Evolutionary conservation across 805 yeast species (phyloP).

Genomic region (Barnettozyma siamensis): DNA sequence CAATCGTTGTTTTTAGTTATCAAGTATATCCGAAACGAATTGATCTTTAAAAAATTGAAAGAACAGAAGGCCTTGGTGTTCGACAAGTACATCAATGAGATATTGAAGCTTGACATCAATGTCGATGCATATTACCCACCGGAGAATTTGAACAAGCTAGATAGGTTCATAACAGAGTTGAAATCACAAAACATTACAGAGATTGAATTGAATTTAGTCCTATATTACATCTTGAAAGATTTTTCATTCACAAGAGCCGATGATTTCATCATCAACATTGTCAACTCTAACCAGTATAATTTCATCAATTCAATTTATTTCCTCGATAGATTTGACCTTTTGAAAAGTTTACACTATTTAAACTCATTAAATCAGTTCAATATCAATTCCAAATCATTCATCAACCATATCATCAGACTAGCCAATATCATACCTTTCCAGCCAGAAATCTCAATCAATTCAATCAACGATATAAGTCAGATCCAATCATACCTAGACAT

Average conservation of each 20-base stretch:
- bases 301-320: constrained; percentile 21
- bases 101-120: constrained; percentile 11
- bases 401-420: constrained; percentile 17
- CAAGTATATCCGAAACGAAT: constrained; percentile 19
- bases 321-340: constrained; percentile 23
- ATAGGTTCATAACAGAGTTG: constrained; percentile 11
- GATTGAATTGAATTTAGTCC: constrained; percentile 11
- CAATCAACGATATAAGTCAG: constrained; percentile 7
- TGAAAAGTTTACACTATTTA: constrained; percentile 12
- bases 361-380: constrained; percentile 9
- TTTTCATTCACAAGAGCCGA: constrained; percentile 18
- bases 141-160: constrained; percentile 16
- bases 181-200: constrained; percentile 5
- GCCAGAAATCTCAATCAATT: constrained; percentile 5
- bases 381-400: constrained; percentile 9
- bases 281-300: constrained; percentile 9
- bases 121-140: constrained; percentile 21
- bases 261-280: constrained; percentile 7
- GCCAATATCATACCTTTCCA: constrained; percentile 22
- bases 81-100: constrained; percentile 18
- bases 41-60: constrained; percentile 14
- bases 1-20: constrained; percentile 20
- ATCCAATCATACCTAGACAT: constrained; percentile 9
- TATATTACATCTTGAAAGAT: constrained; percentile 24
- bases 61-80: constrained; percentile 12